phyloP scores from a whole-genome alignment of 345 rosid genomes.

The Kandelia obovata region DNA sequence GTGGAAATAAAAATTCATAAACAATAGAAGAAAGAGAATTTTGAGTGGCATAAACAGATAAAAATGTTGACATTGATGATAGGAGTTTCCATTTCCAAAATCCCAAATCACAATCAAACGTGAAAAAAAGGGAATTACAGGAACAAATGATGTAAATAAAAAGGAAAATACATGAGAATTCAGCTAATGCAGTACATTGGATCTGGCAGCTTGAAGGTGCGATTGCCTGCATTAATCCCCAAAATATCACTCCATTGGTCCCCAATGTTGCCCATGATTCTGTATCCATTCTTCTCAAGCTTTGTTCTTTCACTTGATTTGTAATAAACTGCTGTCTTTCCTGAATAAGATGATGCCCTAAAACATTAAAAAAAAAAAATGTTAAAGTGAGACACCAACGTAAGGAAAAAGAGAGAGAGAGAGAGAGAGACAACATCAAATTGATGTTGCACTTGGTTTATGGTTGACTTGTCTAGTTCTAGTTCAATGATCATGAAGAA shows the following conservation, averaged over 20 bases:
- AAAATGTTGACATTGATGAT: no score
- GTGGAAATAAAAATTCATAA: no score
- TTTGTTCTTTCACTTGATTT: constrained; percentile 32
- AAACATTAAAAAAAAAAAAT: background rate
- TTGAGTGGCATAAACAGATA: no score
- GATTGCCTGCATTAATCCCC: constrained; percentile 27
- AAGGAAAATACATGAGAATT: background rate
- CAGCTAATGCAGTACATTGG: constrained; percentile 41
- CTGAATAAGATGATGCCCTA: constrained; percentile 28
- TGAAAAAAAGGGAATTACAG: no score
- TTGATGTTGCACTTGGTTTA: no score
- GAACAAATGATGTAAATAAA: background rate
- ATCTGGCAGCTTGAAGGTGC: constrained; percentile 50
- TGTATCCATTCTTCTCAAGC: constrained; percentile 35
- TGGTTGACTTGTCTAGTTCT: no score
- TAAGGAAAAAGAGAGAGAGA: no score
- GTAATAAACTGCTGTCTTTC: constrained; percentile 25
- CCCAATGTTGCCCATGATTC: constrained; percentile 41
- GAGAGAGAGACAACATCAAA: no score
- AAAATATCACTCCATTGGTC: constrained; percentile 49
- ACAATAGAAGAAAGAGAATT: no score
- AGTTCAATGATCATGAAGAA: no score
- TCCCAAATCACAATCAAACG: no score
- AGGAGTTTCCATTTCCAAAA: no score
- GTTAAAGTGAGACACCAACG: background rate